phyloP scores from a whole-genome alignment of 2,329 filamentous ascomycete species.

The Colletotrichum sp. region DNA sequence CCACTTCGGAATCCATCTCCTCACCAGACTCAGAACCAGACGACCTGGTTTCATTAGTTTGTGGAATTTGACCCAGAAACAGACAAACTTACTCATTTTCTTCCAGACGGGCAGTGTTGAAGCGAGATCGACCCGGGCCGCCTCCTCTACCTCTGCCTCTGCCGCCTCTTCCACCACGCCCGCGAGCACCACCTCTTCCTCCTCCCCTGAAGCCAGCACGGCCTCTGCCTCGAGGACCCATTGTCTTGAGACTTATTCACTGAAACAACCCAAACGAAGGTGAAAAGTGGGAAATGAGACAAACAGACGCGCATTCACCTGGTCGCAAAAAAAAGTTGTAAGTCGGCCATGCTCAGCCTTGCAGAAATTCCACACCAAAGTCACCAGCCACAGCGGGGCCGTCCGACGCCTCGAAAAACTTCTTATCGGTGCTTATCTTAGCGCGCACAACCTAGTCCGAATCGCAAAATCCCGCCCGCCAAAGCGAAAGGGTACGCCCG shows the following conservation, averaged over 20 bases:
- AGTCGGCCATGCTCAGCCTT: constrained; percentile 19
- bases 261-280: not conserved
- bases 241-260: not conserved
- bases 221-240: constrained; percentile 29
- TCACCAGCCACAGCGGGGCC: constrained; percentile 25
- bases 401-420: constrained; percentile 22
- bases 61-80: not conserved
- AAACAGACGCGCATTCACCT: not conserved
- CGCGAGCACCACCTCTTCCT: constrained; percentile 20
- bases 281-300: not conserved
- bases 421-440: constrained; percentile 47
- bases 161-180: constrained; percentile 39
- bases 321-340: constrained; percentile 21
- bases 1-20: constrained; percentile 35
- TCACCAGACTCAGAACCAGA: constrained; percentile 32
- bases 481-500: constrained; percentile 31
- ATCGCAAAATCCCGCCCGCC: constrained; percentile 43
- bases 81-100: constrained; percentile 40
- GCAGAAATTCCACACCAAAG: constrained; percentile 23
- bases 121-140: constrained; percentile 41
- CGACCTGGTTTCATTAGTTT: constrained; percentile 4
- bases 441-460: constrained; percentile 57
- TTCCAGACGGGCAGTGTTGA: constrained; percentile 45
- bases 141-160: constrained; percentile 36
- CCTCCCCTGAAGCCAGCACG: constrained; percentile 29